Evolutionary conservation across 805 yeast species (phyloP), one percentile per base, ranked within the genome.

Genomic region (Cyberlindnera meyerae): DNA sequence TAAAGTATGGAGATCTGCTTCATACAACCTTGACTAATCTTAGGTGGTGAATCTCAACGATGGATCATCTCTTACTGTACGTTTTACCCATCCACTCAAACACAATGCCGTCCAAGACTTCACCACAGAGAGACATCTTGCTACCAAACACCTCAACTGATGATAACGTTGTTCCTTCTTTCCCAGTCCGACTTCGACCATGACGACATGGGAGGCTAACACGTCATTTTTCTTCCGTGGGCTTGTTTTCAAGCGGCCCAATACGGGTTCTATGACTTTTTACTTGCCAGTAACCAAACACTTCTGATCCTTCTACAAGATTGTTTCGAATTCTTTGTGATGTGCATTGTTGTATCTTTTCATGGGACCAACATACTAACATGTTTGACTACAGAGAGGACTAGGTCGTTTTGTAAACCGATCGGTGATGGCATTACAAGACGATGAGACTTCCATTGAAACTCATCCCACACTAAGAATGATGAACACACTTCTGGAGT

Each of bases 101-200:
- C n/a, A n/a, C n/a, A n/a, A n/a, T n/a, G n/a, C n/a, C n/a, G n/a
- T n/a, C n/a, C n/a, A n/a, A n/a, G n/a, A n/a, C n/a, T n/a, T n/a
- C n/a, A n/a, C n/a, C n/a, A n/a, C n/a, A 27, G 6, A 27, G 16
- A 20, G 22, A 20, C 18, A 27, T 14, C 7, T 6, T 15, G 7
- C 8, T n/a, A 11, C 14, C 27, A 15, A 15, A 18, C 13, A 11
- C 15, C 29, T 30, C 37, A 43, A 18, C 41, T 61, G 72, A 67
- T 66, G 72, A 67, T 52, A 63, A 54, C 60, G 71, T 65, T 65
- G 84, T 76, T 61, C 69, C 88, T 82, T 82, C 89, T 82, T 82
- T 82, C 89, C 88, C 83, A 76, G 85, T 80, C 85, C 73, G 85
- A 77, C 39, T 66, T 76, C 89, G 93, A 82, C 89, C 79, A 80